Conservation (phyloP, 495 filamentous ascomycete species). For the Penicillium daleae region DNA sequence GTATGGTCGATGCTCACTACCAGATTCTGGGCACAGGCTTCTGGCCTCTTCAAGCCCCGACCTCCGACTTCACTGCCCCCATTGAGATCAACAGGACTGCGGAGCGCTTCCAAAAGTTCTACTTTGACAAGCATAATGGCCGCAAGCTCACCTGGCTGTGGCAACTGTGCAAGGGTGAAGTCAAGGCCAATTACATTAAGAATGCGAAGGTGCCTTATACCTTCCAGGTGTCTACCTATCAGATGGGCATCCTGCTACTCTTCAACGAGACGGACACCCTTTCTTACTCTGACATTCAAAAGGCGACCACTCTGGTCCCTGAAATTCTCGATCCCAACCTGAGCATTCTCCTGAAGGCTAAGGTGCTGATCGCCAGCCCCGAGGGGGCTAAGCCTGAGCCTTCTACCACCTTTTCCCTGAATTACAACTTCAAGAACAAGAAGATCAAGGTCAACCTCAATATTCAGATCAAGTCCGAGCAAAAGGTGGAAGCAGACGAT, state of each 20-base stretch:
- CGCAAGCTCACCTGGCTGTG: constrained; percentile 97
- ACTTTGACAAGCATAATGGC: constrained; percentile 92
- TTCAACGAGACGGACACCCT: constrained; percentile 92
- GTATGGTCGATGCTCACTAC: constrained; percentile 74
- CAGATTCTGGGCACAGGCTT: constrained; percentile 94
- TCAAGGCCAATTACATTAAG: constrained; percentile 91
- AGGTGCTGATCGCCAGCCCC: constrained; percentile 71
- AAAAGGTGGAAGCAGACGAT: constrained; percentile 92
- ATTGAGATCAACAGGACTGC: constrained; percentile 82
- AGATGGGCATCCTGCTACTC: constrained; percentile 95
- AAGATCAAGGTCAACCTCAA: constrained; percentile 97
- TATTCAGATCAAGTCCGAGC: constrained; percentile 89
- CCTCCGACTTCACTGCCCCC: constrained; percentile 83
- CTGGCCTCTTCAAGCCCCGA: constrained; percentile 89
- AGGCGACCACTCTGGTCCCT: constrained; percentile 72
- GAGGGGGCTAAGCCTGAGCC: constrained; percentile 75
- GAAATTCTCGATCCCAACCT: constrained; percentile 87
- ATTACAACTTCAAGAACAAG: constrained; percentile 96
- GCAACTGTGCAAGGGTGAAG: constrained; percentile 96
- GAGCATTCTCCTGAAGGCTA: constrained; percentile 84
- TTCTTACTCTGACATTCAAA: constrained; percentile 82
- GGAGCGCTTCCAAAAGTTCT: constrained; percentile 87
- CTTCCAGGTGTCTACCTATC: constrained; percentile 96
- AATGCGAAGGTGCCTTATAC: constrained; percentile 88
- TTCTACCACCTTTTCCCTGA: constrained; percentile 76